Evolutionary conservation across 1,284 basidiomycete genomes (phyloP).

Genomic region (Moniliophthora roreri): DNA sequence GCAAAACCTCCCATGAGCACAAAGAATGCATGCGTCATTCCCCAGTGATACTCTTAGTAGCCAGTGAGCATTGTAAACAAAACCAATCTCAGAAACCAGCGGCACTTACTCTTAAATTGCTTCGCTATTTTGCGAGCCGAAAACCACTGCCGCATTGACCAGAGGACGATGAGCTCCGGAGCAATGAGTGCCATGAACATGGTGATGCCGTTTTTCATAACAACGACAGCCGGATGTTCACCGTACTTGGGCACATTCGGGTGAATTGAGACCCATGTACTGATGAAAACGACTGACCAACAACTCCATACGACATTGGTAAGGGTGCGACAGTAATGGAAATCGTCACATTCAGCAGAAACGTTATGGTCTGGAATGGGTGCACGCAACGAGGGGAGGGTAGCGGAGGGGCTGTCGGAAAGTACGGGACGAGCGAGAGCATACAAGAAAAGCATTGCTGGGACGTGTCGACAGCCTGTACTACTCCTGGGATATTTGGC

Average conservation of each 20-base stretch:
- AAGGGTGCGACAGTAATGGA: no score
- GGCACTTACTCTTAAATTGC: slow-evolving; percentile 10
- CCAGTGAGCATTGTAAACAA: not conserved
- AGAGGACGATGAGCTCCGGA: slow-evolving; percentile 25
- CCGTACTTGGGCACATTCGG: slow-evolving; percentile 27
- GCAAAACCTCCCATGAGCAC: not conserved
- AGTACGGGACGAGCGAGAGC: no score
- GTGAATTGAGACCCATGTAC: slow-evolving; percentile 33
- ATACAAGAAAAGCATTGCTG: no score
- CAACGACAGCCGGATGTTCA: not conserved
- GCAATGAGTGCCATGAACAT: slow-evolving; percentile 24
- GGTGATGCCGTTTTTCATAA: slow-evolving; percentile 13
- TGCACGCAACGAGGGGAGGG: no score
- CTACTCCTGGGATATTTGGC: no score
- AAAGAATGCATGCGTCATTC: not conserved
- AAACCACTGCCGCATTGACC: slow-evolving; percentile 26
- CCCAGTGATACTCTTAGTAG: not conserved
- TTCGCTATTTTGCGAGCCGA: slow-evolving; percentile 14
- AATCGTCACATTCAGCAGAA: no score
- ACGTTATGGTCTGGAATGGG: no score
- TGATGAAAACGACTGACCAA: slow-evolving; percentile 27
- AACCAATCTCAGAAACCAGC: not conserved
- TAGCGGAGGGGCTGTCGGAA: no score
- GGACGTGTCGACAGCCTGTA: no score
- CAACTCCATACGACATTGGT: slow-evolving; percentile 28